Conservation (phyloP, 2,329 filamentous ascomycete genomes). For the Pyrenochaeta sp. region DNA sequence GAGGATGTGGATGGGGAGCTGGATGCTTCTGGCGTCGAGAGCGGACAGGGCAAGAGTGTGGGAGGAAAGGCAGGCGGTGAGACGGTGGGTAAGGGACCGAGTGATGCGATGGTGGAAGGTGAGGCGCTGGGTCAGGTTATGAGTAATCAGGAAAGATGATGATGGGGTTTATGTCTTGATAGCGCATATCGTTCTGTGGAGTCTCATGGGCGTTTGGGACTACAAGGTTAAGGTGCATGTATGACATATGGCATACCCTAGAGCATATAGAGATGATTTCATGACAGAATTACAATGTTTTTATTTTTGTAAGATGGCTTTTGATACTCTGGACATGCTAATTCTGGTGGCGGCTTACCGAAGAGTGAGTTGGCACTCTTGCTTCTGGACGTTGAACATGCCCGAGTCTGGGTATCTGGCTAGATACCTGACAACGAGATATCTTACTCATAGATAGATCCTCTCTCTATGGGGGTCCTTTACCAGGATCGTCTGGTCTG, state of each 20-base stretch:
- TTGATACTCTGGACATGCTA: neutral
- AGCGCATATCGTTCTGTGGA: too few species aligned
- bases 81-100: slow-evolving; percentile 23
- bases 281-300: slow-evolving; percentile 1
- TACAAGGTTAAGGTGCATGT: neutral
- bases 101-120: slow-evolving; percentile 43
- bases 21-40: neutral
- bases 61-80: slow-evolving; percentile 7
- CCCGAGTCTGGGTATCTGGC: too few species aligned
- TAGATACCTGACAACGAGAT: too few species aligned
- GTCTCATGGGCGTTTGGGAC: too few species aligned
- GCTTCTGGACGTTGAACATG: too few species aligned
- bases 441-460: too few species aligned
- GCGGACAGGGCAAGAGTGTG: slow-evolving; percentile 9
- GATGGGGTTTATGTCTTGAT: too few species aligned
- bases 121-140: slow-evolving; percentile 46
- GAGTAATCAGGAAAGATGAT: too few species aligned
- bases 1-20: slow-evolving; percentile 7
- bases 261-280: slow-evolving; percentile 2
- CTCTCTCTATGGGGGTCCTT: too few species aligned
- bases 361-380: too few species aligned
- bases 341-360: too few species aligned
- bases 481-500: too few species aligned
- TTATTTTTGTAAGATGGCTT: neutral
- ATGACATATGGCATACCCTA: slow-evolving; percentile 1